Conservation (phyloP, 1,139 yeast species). For the Nakaseomyces delphensis region DNA sequence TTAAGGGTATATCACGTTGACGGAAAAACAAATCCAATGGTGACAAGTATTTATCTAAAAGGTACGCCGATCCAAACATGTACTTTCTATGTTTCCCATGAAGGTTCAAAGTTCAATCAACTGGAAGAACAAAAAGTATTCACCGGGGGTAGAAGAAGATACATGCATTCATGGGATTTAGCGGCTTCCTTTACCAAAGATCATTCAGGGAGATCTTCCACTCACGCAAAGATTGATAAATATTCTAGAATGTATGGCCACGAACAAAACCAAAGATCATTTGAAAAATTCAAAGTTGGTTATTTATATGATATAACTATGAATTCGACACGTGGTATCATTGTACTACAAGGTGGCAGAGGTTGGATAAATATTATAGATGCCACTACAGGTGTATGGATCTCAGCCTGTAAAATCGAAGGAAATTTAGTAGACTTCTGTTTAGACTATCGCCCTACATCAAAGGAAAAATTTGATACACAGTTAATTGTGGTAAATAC, state of each 20-base stretch:
- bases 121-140: slow-evolving; percentile 45
- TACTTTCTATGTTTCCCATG: slow-evolving; percentile 26
- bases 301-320: slow-evolving; percentile 22
- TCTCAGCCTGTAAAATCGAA: slow-evolving; percentile 79
- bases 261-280: slow-evolving; percentile 73
- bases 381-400: slow-evolving; percentile 75
- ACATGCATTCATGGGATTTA: slow-evolving; percentile 87
- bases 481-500: slow-evolving; percentile 56
- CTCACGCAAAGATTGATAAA: slow-evolving; percentile 50
- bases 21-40: slow-evolving; percentile 75
- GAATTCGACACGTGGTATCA: slow-evolving; percentile 50
- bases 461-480: slow-evolving; percentile 26
- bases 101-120: slow-evolving; percentile 12
- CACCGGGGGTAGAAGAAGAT: slow-evolving; percentile 88
- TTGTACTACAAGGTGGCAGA: slow-evolving; percentile 72
- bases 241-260: slow-evolving; percentile 88
- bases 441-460: slow-evolving; percentile 38
- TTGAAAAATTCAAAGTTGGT: slow-evolving; percentile 74
- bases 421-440: slow-evolving; percentile 77
- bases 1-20: slow-evolving; percentile 82
- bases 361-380: slow-evolving; percentile 87
- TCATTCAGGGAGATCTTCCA: slow-evolving; percentile 36
- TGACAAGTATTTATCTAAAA: slow-evolving; percentile 70
- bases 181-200: slow-evolving; percentile 24
- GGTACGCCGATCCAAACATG: slow-evolving; percentile 78